phyloP scores from a whole-genome alignment of 1,284 basidiomycete genomes.

The Schizophyllum commune region DNA sequence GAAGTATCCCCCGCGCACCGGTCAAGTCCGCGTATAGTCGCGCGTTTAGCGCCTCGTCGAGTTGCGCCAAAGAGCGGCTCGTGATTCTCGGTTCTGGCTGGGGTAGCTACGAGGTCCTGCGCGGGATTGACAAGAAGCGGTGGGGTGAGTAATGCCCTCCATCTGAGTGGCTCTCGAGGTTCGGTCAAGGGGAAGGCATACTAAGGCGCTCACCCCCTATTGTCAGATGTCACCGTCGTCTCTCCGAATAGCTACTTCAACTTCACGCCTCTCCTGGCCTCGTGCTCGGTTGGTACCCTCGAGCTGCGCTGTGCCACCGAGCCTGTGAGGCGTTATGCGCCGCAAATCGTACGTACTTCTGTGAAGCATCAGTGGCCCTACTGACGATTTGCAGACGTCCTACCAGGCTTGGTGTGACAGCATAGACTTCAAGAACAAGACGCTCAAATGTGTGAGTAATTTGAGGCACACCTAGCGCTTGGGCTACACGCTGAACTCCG shows the following conservation, averaged over 20 bases:
- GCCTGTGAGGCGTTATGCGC: constrained; percentile 58
- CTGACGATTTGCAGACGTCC: too few relatives aligned
- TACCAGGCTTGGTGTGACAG: constrained; percentile 71
- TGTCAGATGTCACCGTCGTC: constrained; percentile 58
- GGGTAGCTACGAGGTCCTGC: constrained; percentile 73
- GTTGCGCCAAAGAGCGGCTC: not conserved
- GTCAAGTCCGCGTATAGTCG: not conserved
- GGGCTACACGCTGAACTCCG: too few relatives aligned
- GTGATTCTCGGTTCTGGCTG: constrained; percentile 27
- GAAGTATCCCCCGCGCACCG: not conserved
- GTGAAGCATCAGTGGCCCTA: not conserved
- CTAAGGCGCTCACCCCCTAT: not conserved
- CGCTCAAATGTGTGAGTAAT: constrained; percentile 46
- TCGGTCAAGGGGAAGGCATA: not conserved
- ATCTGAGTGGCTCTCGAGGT: not conserved
- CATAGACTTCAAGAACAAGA: constrained; percentile 61
- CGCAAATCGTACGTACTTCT: constrained; percentile 39
- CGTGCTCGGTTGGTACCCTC: constrained; percentile 75
- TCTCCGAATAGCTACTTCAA: constrained; percentile 78
- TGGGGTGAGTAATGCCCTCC: constrained; percentile 41
- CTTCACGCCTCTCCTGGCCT: constrained; percentile 74
- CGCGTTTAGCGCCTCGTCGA: not conserved
- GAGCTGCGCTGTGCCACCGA: constrained; percentile 79
- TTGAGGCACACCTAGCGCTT: too few relatives aligned
- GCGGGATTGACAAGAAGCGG: constrained; percentile 56